Conservation (phyloP, 345 rosid genomes). For the Ceriops zippeliana region DNA sequence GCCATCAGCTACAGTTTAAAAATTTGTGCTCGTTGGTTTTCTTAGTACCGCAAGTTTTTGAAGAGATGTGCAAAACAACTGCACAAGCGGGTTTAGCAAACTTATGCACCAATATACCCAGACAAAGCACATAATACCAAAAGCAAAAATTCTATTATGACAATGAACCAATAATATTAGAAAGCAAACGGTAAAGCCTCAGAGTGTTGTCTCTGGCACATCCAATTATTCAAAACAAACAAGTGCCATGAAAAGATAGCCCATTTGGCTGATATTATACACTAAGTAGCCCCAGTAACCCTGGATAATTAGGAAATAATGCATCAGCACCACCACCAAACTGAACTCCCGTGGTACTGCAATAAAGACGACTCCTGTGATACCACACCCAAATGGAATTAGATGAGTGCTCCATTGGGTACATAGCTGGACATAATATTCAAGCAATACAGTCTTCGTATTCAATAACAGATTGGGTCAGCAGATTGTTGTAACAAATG, state of each 20-base stretch:
- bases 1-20: neutral
- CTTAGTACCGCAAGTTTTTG: too few species aligned
- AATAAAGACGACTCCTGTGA: constrained; percentile 1
- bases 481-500: too few species aligned
- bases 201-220: neutral
- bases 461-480: too few species aligned
- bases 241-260: neutral
- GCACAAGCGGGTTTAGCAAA: too few species aligned
- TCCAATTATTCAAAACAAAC: neutral
- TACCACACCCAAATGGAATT: neutral
- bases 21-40: too few species aligned
- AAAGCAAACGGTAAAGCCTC: neutral
- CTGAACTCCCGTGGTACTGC: too few species aligned
- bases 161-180: too few species aligned
- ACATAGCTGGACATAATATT: neutral
- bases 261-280: neutral
- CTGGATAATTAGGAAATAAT: neutral
- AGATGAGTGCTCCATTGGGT: neutral
- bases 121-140: too few species aligned
- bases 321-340: neutral
- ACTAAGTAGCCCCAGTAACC: neutral
- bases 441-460: too few species aligned
- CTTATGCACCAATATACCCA: too few species aligned
- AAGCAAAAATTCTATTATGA: too few species aligned
- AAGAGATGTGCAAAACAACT: too few species aligned